A percentile compares a stretch with the other conserved stretches of the same genome.
phyloP scores from a whole-genome alignment of 345 rosid species.

The Geranium brycei region DNA sequence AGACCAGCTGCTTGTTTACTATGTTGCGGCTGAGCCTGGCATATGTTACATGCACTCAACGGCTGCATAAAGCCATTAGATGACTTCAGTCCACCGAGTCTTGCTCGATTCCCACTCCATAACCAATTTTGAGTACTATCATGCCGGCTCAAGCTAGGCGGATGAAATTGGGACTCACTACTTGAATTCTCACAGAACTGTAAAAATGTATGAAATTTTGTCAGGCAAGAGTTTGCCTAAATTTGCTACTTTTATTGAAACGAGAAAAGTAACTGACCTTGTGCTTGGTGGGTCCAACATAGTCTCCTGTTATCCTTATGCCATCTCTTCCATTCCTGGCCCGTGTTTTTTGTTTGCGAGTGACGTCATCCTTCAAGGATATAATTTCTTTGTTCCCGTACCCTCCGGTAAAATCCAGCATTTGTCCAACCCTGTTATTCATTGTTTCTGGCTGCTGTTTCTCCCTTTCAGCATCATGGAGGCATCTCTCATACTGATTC shows the following conservation, averaged over 20 bases:
- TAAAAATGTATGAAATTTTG: slow-evolving; percentile 21
- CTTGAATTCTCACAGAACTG: slow-evolving; percentile 32
- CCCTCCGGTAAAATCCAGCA: slow-evolving; percentile 35
- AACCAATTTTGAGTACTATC: slow-evolving; percentile 23
- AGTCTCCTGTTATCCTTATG: slow-evolving; percentile 15
- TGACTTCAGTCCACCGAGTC: slow-evolving; percentile 1
- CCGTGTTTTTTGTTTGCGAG: slow-evolving; percentile 25
- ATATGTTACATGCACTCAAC: slow-evolving; percentile 27
- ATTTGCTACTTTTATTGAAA: slow-evolving; percentile 19
- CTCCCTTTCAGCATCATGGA: slow-evolving; percentile 41
- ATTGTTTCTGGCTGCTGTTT: slow-evolving; percentile 15
- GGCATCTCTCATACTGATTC: slow-evolving; percentile 77
- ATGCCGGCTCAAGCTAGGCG: slow-evolving; percentile 23
- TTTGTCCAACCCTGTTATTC: slow-evolving; percentile 19
- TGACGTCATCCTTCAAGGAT: slow-evolving; percentile 29
- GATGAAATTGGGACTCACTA: slow-evolving; percentile 28
- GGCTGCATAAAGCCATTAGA: slow-evolving; percentile 20
- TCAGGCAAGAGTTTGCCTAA: slow-evolving; percentile 28
- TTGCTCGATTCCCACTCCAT: slow-evolving; percentile 21
- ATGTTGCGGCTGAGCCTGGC: slow-evolving; percentile 35
- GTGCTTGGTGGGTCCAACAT: slow-evolving; percentile 17
- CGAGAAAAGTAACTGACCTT: slow-evolving; percentile 36
- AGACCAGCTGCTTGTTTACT: slow-evolving; percentile 34
- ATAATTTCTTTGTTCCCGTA: slow-evolving; percentile 22
- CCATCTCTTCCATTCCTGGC: slow-evolving; percentile 32